phyloP scores from a whole-genome alignment of 2,329 filamentous ascomycete species.

The Botrytis porri region DNA sequence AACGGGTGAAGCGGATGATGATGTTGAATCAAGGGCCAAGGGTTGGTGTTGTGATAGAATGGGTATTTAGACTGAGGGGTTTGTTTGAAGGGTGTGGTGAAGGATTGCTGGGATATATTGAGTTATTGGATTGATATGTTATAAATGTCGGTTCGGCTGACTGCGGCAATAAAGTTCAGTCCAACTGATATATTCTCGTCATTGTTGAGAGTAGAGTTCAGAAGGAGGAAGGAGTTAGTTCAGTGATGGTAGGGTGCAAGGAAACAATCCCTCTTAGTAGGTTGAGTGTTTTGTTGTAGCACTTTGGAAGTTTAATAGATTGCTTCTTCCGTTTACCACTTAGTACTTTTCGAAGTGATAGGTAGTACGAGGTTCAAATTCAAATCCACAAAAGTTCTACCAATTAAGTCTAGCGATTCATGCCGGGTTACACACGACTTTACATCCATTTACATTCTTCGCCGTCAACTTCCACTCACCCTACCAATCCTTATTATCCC shows the following conservation, averaged over 20 bases:
- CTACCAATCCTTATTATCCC: neutral
- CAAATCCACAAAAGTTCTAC: too few relatives aligned
- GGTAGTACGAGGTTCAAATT: neutral
- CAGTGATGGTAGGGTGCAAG: neutral
- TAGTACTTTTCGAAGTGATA: neutral
- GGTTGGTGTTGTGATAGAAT: neutral
- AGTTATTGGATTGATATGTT: neutral
- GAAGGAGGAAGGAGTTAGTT: neutral
- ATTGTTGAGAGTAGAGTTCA: too few relatives aligned
- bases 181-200: neutral
- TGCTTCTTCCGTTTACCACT: neutral
- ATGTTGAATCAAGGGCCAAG: fast-evolving
- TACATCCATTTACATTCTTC: conserved; percentile 15
- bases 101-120: fast-evolving
- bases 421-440: neutral
- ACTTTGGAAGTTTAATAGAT: neutral
- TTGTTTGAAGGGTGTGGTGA: neutral
- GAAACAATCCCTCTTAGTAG: neutral
- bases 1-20: neutral
- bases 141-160: neutral
- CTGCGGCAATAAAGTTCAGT: neutral
- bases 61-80: fast-evolving
- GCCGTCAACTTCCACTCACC: conserved; percentile 11
- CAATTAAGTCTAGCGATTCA: neutral
- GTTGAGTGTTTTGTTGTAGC: fast-evolving